Base-by-base conservation (phyloP, 768 basidiomycete genomes). In the Naganishia antarctica region DNA sequence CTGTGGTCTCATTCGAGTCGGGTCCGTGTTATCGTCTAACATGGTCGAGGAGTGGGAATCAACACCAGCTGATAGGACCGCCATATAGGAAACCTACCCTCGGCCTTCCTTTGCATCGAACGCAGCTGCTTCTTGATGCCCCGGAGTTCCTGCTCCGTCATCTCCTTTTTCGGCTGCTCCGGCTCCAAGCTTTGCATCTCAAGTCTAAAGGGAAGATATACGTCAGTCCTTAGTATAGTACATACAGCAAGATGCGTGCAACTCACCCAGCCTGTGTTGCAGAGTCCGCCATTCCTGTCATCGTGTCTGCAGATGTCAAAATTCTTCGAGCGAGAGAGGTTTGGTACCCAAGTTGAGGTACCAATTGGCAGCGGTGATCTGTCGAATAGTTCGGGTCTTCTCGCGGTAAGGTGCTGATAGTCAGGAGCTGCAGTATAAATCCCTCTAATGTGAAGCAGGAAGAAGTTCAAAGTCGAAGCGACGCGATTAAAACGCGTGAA, bases 371-470 rank as follows among this genome's bases (percentile, higher is more conserved):
- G n/a, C n/a, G n/a, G n/a, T n/a, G n/a, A n/a, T n/a, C n/a, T n/a
- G n/a, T n/a, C n/a, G n/a, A n/a, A n/a, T n/a, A n/a, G n/a, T n/a
- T n/a, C n/a, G n/a, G n/a, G n/a, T n/a, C n/a, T n/a, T n/a, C n/a
- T n/a, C n/a, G n/a, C n/a, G n/a, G n/a, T n/a, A n/a, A n/a, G n/a
- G n/a, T n/a, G n/a, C n/a, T n/a, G n/a, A n/a, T n/a, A n/a, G n/a
- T n/a, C n/a, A n/a, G n/a, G n/a, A n/a, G n/a, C n/a, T n/a, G n/a
- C n/a, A n/a, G n/a, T n/a, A n/a, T n/a, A n/a, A n/a, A n/a, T n/a
- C n/a, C 37, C 40, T 57, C 34, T n/a, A n/a, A 57, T 57, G 53
- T 57, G 53, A 57, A 57, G 53, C 53, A 23, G 31, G 11, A 29
- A 44, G 43, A 44, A 44, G 11, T 18, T 44, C 11, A 21, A 44